A percentile compares a stretch with the other conserved stretches of the same genome.
Conservation (phyloP, 495 filamentous ascomycete genomes). For the Xylaria palmicola region DNA sequence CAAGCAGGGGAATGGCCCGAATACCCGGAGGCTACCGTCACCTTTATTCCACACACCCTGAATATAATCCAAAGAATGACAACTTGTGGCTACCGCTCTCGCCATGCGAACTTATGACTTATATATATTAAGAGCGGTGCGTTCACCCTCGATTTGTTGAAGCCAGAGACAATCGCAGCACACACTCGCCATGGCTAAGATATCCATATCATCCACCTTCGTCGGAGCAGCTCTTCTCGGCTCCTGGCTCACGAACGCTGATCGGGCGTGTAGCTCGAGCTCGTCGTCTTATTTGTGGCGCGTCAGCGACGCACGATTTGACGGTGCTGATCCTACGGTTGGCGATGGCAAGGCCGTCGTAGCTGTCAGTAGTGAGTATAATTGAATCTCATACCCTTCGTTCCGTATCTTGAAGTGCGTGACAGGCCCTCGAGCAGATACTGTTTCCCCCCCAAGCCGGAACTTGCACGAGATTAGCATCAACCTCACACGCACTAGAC, state of each 20-base stretch:
- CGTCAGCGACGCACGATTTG: conserved; percentile 36
- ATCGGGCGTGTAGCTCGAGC: conserved; percentile 27
- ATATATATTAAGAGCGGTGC: not conserved
- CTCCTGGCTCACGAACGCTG: conserved; percentile 13
- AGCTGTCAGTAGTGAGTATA: conserved; percentile 26
- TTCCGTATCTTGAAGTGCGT: not conserved
- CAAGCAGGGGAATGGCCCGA: not conserved
- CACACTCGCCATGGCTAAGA: not conserved
- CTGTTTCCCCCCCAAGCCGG: not conserved
- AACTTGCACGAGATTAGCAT: not conserved
- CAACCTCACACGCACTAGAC: not conserved
- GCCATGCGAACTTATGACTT: not conserved
- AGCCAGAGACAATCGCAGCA: not conserved
- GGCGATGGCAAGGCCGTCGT: conserved; percentile 28
- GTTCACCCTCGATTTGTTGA: not conserved
- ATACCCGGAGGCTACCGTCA: conserved; percentile 6
- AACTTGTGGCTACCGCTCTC: not conserved
- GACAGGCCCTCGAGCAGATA: too few relatives aligned
- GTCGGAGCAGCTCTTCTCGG: conserved; percentile 18
- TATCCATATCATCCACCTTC: conserved; percentile 10
- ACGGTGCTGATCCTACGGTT: conserved; percentile 32
- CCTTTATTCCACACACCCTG: not conserved
- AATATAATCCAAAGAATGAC: not conserved
- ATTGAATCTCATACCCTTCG: not conserved
- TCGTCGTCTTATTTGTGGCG: conserved; percentile 29